phyloP scores from a whole-genome alignment of 2,329 filamentous ascomycete genomes.

The Apiospora pterosperma region DNA sequence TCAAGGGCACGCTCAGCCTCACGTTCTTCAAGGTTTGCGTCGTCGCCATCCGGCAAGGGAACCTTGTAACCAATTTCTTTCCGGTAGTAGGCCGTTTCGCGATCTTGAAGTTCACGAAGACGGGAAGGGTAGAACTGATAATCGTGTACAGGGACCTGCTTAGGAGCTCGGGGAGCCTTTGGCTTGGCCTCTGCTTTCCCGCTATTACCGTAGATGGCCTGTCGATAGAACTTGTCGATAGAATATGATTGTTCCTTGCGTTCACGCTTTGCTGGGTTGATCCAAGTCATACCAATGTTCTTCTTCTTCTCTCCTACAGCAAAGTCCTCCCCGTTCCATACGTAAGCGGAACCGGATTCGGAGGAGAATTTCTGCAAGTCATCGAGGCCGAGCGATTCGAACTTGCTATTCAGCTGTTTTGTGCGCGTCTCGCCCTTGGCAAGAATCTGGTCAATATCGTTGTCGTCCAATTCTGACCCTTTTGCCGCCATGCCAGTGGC shows the following conservation, averaged over 20 bases:
- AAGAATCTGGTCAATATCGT: conserved; percentile 87
- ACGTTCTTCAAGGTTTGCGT: conserved; percentile 81
- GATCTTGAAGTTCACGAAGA: conserved; percentile 86
- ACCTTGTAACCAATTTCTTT: conserved; percentile 97
- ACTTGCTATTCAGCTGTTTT: conserved; percentile 85
- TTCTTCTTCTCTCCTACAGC: conserved; percentile 72
- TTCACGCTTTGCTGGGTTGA: conserved; percentile 97
- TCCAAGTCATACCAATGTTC: conserved; percentile 91
- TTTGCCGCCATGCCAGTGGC: conserved; percentile 60
- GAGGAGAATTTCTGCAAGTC: conserved; percentile 97
- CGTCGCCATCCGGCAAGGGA: conserved; percentile 80
- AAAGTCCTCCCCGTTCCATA: conserved; percentile 98
- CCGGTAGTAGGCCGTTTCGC: conserved; percentile 91
- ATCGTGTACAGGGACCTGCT: conserved; percentile 88
- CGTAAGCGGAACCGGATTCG: conserved; percentile 93
- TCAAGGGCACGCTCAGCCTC: conserved; percentile 84
- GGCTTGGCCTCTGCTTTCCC: conserved; percentile 82
- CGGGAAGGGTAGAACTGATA: conserved; percentile 93
- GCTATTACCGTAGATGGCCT: conserved; percentile 74
- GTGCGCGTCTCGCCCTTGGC: conserved; percentile 85
- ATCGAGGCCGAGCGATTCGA: conserved; percentile 94
- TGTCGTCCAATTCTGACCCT: conserved; percentile 67
- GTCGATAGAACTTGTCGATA: conserved; percentile 97
- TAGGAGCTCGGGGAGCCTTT: conserved; percentile 91
- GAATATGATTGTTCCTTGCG: conserved; percentile 97